Base-by-base conservation (phyloP, 768 basidiomycete species). In the Auricularia heimuer region DNA sequence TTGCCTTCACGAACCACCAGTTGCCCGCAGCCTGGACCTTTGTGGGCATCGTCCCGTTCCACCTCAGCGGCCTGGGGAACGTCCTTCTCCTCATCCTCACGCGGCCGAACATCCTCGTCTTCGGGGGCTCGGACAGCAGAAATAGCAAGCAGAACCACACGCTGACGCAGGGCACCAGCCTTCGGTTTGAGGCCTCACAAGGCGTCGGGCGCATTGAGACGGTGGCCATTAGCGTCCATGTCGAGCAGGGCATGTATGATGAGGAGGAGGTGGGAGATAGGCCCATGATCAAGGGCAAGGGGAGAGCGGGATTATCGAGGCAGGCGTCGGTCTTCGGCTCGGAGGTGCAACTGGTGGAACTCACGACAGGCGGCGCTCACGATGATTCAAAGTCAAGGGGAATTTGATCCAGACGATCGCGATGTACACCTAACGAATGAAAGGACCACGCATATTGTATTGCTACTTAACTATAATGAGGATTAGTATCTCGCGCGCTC, bases 1-100 rank as follows among this genome's bases (percentile, higher is more conserved):
- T 74, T 34, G 67, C 67, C 7, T 79, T 78, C 65, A 35, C 16
- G 2, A 24, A 34, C 21, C 64, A n/a, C 62, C 65, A 24, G 64
- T 63, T 3, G 47, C 66, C 75, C 1, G 68, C 76, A 0, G 72
- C 74, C 11, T 74, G 74, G 29, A 77, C 72, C 10, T 73, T 80
- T 47, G 69, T 70, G 24, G 75, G 72, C 35, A 65, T 70, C 24
- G 63, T 72, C 3, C 63, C 78, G n/a, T 79, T 74, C 65, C 69
- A 71, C 6, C 75, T 80, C 63, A 78, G 76, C 54, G 80, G 80
- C 11, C 68, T 73, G 42, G 66, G 74, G 62, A 81, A 81, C 62
- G 79, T 80, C 12, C 39, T 77, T 24, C 73, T 82, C 4, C 69
- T 80, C 39, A 68, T 78, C 33, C 65, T 67, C 21, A 76, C 77